Evolutionary conservation across 1,139 yeast species (phyloP).

Genomic region (Yamadazyma blattariae): DNA sequence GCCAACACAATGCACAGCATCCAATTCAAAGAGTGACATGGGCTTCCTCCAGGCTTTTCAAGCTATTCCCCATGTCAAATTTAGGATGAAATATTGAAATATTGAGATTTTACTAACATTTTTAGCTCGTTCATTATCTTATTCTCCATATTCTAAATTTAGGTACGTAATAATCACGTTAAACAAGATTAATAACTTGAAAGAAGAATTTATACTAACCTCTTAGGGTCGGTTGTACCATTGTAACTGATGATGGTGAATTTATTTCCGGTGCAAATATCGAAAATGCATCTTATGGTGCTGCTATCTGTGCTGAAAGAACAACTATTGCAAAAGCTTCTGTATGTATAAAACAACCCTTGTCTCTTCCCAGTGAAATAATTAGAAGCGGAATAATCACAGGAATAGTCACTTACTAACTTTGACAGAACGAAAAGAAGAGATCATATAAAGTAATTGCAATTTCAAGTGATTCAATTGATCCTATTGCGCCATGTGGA

Average conservation of each 20-base stretch:
- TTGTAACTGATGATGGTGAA: conserved; percentile 52
- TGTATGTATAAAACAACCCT: too few species aligned
- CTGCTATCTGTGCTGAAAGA: conserved; percentile 87
- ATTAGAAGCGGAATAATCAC: too few species aligned
- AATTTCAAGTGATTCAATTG: conserved; percentile 60
- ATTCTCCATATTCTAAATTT: conserved; percentile 83
- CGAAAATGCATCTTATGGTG: conserved; percentile 92
- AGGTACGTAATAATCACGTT: conserved; percentile 37
- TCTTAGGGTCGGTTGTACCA: conserved; percentile 73
- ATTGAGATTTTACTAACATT: conserved; percentile 2
- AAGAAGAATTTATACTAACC: conserved; percentile 22
- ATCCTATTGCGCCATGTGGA: conserved; percentile 85
- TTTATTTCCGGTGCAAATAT: conserved; percentile 76
- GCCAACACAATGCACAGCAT: too few species aligned
- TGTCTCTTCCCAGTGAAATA: too few species aligned
- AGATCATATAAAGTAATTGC: conserved; percentile 60
- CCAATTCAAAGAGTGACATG: too few species aligned
- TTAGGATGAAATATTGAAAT: too few species aligned
- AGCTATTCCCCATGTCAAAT: too few species aligned
- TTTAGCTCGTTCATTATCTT: conserved; percentile 53
- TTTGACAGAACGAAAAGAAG: conserved; percentile 48
- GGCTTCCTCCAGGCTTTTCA: too few species aligned
- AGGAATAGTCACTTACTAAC: too few species aligned
- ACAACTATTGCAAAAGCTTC: conserved; percentile 71
- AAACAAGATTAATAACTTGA: too few species aligned